Evolutionary conservation across 371 early-diverging fungal genomes (phyloP).

Genomic region (Apophysomyces elegans): DNA sequence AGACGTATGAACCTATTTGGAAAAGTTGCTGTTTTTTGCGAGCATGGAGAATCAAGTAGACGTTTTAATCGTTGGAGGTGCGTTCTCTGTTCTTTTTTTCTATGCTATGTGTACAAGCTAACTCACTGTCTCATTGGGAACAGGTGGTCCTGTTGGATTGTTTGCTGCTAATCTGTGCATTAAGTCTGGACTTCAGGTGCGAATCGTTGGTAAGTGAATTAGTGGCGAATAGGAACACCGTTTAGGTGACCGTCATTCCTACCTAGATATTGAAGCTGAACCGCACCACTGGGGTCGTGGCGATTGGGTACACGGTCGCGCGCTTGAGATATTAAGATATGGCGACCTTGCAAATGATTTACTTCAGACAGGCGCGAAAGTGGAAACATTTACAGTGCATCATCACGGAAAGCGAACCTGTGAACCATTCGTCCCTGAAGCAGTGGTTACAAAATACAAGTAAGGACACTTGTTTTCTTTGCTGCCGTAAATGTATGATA

Average conservation of each 20-base stretch:
- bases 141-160: constrained; percentile 1
- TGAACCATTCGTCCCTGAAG: constrained; percentile 50
- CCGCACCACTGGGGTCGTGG: constrained; percentile 58
- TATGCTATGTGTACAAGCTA: too few relatives aligned
- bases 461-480: constrained; percentile 17
- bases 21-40: neutral
- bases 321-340: constrained; percentile 42
- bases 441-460: constrained; percentile 48
- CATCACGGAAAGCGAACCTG: constrained; percentile 37
- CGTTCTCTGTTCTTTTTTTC: neutral
- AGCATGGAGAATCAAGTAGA: neutral
- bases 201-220: neutral
- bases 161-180: constrained; percentile 2
- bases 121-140: neutral
- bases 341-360: constrained; percentile 37
- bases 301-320: constrained; percentile 54
- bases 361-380: constrained; percentile 46
- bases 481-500: too few relatives aligned
- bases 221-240: neutral
- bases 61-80: neutral
- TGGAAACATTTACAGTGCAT: constrained; percentile 39
- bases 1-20: neutral
- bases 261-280: constrained; percentile 34
- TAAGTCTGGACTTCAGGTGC: neutral
- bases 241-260: neutral